These are phyloP conservation scores for Xylaria castorea DNA, from an alignment of 495 filamentous ascomycete species.

Conservation along the genomic window DNA sequence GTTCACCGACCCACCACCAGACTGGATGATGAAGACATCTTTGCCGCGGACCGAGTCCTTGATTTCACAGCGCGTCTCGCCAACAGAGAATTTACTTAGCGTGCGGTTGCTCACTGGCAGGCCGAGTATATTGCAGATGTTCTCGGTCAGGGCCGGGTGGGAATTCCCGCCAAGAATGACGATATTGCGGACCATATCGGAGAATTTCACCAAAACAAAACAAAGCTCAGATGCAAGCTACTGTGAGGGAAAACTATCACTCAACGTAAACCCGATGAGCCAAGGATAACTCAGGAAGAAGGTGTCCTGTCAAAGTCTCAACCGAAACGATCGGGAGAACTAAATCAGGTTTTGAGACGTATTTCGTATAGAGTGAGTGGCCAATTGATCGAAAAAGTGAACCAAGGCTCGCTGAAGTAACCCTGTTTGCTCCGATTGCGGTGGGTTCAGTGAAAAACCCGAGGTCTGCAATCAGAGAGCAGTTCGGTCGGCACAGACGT, in stretches of 20 bases:
- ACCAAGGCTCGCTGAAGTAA: conserved; percentile 13
- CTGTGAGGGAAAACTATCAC: conserved; percentile 21
- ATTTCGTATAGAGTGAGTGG: conserved; percentile 11
- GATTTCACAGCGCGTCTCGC: conserved; percentile 95
- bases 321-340: not conserved
- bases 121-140: conserved; percentile 84
- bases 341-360: not conserved
- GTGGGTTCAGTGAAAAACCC: conserved; percentile 24
- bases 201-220: not conserved
- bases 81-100: conserved; percentile 89
- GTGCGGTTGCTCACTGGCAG: conserved; percentile 82
- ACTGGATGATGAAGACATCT: conserved; percentile 97
- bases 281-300: not conserved
- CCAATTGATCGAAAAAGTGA: conserved; percentile 17
- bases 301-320: not conserved
- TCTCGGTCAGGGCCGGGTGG: conserved; percentile 85
- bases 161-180: conserved; percentile 92
- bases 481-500: conserved; percentile 25
- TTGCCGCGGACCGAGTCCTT: conserved; percentile 94
- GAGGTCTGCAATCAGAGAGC: not conserved
- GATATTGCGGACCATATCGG: conserved; percentile 90
- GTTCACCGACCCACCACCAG: conserved; percentile 87
- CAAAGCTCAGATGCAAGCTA: not conserved
- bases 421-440: conserved; percentile 40
- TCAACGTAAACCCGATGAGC: not conserved